Base-by-base conservation (phyloP, 148 eudicot species). In the Rheum nobile region DNA sequence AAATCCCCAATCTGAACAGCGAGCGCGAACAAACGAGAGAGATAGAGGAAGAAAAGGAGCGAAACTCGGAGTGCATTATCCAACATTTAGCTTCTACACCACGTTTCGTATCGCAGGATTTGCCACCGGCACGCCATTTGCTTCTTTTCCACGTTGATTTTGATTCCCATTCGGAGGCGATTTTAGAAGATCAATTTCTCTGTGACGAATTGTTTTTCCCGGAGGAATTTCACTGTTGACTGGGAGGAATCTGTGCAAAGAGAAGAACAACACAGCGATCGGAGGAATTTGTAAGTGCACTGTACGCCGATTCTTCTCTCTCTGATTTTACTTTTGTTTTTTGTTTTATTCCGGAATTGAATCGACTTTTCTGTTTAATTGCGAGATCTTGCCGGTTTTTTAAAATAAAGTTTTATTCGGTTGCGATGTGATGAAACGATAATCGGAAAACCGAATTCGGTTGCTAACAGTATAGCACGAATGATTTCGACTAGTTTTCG, bases 11-110 rank as follows among this genome's bases (percentile, higher is more conserved):
- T 71, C n/a, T 41, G 9, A 70, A 42, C 6, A 38, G 48, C 31
- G 8, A 38, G 13, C 48, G 46, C 32, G 70, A 28, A 12, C 22
- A 22, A 21, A 8, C 29, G 7, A 29, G 68, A 61, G 68, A 57
- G 13, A 55, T 17, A 10, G 61, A 55, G 54, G 54, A 55, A 24
- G 63, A 55, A 24, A 13, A 22, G 8, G 61, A 61, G 28, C 72
- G 26, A 22, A 39, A 68, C 14, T 71, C 48, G 72, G 48, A 22
- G 47, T 43, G 72, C 72, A 39, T 21, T 21, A n/a, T 71, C 72
- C 72, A 39, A 39, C 72, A 38, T 11, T 71, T 28, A 69, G 26
- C 26, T 38, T 69, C 37, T 35, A 2, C 44, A 21, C 6, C 48
- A 71, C 50, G 50, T 21, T 71, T 39, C 28, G 47, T 24, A 41